phyloP scores from a whole-genome alignment of 2,329 filamentous ascomycete genomes.

The Claviceps sp. region DNA sequence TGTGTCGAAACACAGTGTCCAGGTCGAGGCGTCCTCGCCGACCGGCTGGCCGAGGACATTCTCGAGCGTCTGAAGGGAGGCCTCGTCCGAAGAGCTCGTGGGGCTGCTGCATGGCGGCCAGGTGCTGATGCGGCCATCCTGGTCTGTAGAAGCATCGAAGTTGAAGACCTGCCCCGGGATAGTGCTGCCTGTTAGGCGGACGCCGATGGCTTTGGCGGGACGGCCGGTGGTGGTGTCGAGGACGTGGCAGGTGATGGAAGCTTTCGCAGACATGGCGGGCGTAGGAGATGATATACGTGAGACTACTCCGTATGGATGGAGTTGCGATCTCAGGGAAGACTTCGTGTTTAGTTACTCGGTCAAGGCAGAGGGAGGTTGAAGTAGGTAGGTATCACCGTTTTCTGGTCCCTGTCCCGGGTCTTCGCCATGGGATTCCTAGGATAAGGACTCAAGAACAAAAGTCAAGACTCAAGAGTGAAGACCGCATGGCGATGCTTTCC shows the following conservation, averaged over 20 bases:
- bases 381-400: too few species aligned
- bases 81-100: slow-evolving; percentile 36
- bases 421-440: too few species aligned
- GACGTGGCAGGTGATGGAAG: slow-evolving; percentile 74
- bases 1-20: slow-evolving; percentile 61
- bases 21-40: slow-evolving; percentile 35
- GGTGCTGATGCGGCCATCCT: slow-evolving; percentile 57
- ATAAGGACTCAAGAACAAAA: too few species aligned
- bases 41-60: slow-evolving; percentile 35
- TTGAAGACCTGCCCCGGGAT: slow-evolving; percentile 10
- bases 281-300: too few species aligned
- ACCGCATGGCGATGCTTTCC: too few species aligned
- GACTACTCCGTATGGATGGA: background rate
- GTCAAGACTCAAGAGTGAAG: too few species aligned
- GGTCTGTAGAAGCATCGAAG: slow-evolving; percentile 58
- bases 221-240: slow-evolving; percentile 67
- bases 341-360: too few species aligned
- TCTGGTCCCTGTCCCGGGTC: too few species aligned
- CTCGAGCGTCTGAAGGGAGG: slow-evolving; percentile 43
- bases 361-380: too few species aligned
- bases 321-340: background rate
- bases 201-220: slow-evolving; percentile 52
- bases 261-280: slow-evolving; percentile 23
- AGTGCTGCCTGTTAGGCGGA: slow-evolving; percentile 40
- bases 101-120: slow-evolving; percentile 52